phyloP scores from a whole-genome alignment of 805 yeast genomes.

The Saccharomyces paradoxus region DNA sequence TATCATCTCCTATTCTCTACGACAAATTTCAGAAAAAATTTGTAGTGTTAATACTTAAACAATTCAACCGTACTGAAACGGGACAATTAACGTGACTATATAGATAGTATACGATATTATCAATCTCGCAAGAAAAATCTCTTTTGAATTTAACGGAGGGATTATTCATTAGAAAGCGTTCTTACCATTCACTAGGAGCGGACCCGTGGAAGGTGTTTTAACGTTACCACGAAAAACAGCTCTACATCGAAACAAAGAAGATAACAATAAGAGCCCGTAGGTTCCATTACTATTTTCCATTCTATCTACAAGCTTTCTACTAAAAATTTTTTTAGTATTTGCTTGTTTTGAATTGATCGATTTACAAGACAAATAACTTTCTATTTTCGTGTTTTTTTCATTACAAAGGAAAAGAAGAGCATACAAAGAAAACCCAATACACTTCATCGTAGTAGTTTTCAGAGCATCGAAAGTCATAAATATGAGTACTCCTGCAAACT shows the following conservation, averaged over 20 bases:
- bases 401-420: background rate
- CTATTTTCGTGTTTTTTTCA: background rate
- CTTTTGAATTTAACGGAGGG: background rate
- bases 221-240: background rate
- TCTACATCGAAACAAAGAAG: background rate
- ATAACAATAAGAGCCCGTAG: background rate
- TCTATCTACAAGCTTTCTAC: background rate
- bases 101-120: background rate
- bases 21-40: background rate
- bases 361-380: background rate
- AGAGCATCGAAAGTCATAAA: background rate
- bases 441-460: background rate
- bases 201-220: background rate
- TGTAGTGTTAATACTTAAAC: background rate
- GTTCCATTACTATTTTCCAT: background rate
- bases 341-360: background rate
- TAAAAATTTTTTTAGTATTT: background rate
- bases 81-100: background rate
- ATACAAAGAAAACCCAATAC: background rate
- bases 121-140: background rate
- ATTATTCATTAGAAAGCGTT: background rate
- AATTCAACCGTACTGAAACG: background rate
- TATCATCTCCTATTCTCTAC: background rate
- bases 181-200: background rate
- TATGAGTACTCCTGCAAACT: constrained; percentile 12